Percentiles rank a stretch among this genome's conserved stretches.
Conservation (phyloP, 1,284 basidiomycete genomes). For the Cerioporus squamosus region DNA sequence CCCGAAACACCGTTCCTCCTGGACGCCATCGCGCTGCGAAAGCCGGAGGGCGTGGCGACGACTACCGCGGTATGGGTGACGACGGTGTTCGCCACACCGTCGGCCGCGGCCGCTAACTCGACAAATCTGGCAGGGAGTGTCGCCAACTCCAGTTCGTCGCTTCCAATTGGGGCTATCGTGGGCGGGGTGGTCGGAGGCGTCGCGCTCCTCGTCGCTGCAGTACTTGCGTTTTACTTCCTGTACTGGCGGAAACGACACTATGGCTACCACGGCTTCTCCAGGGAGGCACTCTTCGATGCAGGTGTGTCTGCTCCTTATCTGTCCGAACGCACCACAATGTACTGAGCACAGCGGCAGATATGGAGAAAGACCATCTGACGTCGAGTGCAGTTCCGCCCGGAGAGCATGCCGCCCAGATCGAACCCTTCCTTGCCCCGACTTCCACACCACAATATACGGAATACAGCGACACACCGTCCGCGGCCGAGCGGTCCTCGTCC, state of each 20-base stretch:
- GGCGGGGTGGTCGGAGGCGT: constrained; percentile 23
- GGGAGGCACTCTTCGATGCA: constrained; percentile 9
- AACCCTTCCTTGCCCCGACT: constrained; percentile 10
- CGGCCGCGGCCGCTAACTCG: not conserved
- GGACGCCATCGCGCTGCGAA: constrained; percentile 11
- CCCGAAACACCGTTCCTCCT: constrained; percentile 14
- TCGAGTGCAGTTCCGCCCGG: not conserved
- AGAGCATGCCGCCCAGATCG: constrained; percentile 1
- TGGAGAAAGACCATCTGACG: constrained; percentile 16
- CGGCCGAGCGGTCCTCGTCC: not conserved
- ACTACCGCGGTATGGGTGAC: constrained; percentile 17
- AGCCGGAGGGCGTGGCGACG: not conserved
- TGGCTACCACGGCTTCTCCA: constrained; percentile 9
- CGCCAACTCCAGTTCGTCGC: not conserved
- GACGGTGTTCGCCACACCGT: constrained; percentile 23
- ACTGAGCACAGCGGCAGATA: not conserved
- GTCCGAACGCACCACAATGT: not conserved
- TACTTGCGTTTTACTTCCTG: constrained; percentile 22
- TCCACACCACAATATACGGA: constrained; percentile 1
- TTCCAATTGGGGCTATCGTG: constrained; percentile 22
- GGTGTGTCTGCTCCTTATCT: constrained; percentile 2
- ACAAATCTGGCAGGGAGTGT: not conserved
- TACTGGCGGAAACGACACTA: constrained; percentile 16
- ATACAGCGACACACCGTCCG: not conserved
- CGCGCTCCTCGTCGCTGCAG: constrained; percentile 18